These are phyloP conservation scores for Gastrolobium bilobum DNA, from an alignment of 306 rosid species.

Conservation along the genomic window DNA sequence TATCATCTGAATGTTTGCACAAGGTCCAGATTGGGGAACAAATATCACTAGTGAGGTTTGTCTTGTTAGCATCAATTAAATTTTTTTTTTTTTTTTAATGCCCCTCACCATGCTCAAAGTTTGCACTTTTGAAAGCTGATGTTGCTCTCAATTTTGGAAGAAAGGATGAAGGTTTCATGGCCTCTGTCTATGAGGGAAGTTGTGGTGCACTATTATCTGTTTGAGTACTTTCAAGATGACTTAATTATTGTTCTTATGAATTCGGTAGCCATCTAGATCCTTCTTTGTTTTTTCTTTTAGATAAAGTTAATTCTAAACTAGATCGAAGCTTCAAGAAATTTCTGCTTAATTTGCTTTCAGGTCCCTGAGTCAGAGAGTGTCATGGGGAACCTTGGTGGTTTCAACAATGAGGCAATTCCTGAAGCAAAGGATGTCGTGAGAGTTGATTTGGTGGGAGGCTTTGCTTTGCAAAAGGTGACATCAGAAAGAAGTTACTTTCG, in stretches of 20 bases:
- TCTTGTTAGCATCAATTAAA: slow-evolving; percentile 36
- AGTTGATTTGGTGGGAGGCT: slow-evolving; percentile 85
- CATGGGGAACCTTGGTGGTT: slow-evolving; percentile 51
- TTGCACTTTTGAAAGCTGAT: slow-evolving; percentile 52
- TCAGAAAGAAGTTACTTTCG: slow-evolving; percentile 82
- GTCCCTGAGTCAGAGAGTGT: slow-evolving; percentile 62
- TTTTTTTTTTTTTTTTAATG: no score
- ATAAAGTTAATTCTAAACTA: slow-evolving; percentile 12
- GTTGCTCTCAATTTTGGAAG: slow-evolving; percentile 70
- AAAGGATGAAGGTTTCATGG: slow-evolving; percentile 91
- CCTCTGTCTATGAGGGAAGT: slow-evolving; percentile 87
- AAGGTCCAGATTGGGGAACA: slow-evolving; percentile 71
- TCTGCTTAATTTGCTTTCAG: slow-evolving; percentile 51
- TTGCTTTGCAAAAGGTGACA: slow-evolving; percentile 84
- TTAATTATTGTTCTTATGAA: slow-evolving; percentile 75
- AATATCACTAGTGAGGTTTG: slow-evolving; percentile 84
- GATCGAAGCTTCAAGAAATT: slow-evolving; percentile 30
- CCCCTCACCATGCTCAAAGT: background rate
- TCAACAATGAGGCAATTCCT: slow-evolving; percentile 61
- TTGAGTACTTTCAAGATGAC: slow-evolving; percentile 85
- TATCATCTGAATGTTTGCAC: slow-evolving; percentile 66
- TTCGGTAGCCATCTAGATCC: slow-evolving; percentile 58
- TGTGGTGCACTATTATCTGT: slow-evolving; percentile 71
- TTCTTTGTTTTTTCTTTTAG: background rate
- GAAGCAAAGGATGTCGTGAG: slow-evolving; percentile 72